Evolutionary conservation across 116 monocot genomes (phyloP).

Genomic region (Cymodocea nodosa): DNA sequence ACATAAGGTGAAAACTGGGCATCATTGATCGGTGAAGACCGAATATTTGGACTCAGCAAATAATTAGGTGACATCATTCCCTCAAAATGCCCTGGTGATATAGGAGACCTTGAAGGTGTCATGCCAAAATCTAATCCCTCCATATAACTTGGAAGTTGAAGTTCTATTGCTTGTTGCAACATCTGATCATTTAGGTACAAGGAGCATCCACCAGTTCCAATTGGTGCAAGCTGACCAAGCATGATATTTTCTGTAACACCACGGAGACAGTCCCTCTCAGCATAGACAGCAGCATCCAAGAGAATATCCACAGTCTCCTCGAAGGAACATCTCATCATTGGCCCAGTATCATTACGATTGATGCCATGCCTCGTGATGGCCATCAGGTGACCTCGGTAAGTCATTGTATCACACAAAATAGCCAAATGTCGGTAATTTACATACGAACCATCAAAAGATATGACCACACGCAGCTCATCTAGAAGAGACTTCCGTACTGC

Average conservation of each 20-base stretch:
- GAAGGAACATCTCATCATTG: constrained; percentile 96
- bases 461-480: constrained; percentile 85
- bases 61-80: constrained; percentile 98
- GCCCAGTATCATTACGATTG: constrained; percentile 94
- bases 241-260: constrained; percentile 99
- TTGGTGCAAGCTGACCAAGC: constrained; percentile 95
- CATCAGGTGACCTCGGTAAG: constrained; percentile 95
- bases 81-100: constrained; percentile 86
- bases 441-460: constrained; percentile 98
- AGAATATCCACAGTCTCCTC: constrained; percentile 99
- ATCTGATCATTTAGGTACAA: constrained; percentile 90
- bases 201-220: constrained; percentile 79
- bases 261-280: constrained; percentile 75
- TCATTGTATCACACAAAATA: constrained; percentile 96
- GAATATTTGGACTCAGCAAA: constrained; percentile 79
- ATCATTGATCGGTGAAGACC: constrained; percentile 82
- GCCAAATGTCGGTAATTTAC: constrained; percentile 97
- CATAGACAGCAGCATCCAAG: constrained; percentile 94
- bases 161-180: constrained; percentile 93
- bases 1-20: constrained; percentile 99
- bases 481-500: constrained; percentile 78
- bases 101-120: constrained; percentile 72
- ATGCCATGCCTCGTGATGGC: constrained; percentile 95
- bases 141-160: constrained; percentile 93
- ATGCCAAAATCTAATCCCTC: constrained; percentile 93